Evolutionary conservation across 192 early-diverging fungal genomes (phyloP).

Genomic region (Coemansia sp.): DNA sequence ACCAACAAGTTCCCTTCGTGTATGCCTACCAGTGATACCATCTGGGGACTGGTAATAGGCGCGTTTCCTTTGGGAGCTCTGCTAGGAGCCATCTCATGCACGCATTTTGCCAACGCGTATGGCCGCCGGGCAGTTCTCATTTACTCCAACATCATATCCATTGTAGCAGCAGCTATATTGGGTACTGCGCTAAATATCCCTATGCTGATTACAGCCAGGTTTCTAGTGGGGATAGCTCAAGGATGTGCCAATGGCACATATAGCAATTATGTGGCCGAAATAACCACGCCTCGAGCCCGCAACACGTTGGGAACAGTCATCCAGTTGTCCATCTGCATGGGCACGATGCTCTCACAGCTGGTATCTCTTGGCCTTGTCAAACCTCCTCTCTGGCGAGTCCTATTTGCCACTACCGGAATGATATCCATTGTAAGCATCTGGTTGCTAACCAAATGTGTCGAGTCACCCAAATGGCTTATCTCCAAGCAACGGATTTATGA

Average conservation of each 20-base stretch:
- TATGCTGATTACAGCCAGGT: conserved; percentile 64
- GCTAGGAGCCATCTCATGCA: conserved; percentile 60
- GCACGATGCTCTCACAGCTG: conserved; percentile 64
- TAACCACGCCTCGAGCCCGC: conserved; percentile 64
- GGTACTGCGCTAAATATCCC: conserved; percentile 55
- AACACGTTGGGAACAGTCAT: conserved; percentile 65
- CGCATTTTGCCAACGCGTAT: conserved; percentile 53
- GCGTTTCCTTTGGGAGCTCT: conserved; percentile 62
- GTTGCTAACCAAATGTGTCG: conserved; percentile 63
- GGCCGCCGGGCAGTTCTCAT: conserved; percentile 64
- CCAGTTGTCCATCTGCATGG: conserved; percentile 70
- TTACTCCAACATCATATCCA: conserved; percentile 62
- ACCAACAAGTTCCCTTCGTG: conserved; percentile 30
- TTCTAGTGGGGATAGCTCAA: conserved; percentile 64
- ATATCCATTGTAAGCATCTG: conserved; percentile 52
- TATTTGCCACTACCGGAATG: conserved; percentile 58
- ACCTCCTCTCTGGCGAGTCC: conserved; percentile 67
- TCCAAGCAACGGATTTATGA: conserved; percentile 56
- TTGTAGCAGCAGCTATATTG: conserved; percentile 58
- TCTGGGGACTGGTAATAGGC: conserved; percentile 57
- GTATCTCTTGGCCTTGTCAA: conserved; percentile 57
- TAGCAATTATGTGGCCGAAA: conserved; percentile 70
- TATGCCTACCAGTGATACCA: conserved; percentile 28
- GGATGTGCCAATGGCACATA: conserved; percentile 60
- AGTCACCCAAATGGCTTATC: conserved; percentile 70